A percentile compares a stretch with the other conserved stretches of the same genome.
Conservation (phyloP, 2,329 filamentous ascomycete genomes). For the Ceratocystis destructans region DNA sequence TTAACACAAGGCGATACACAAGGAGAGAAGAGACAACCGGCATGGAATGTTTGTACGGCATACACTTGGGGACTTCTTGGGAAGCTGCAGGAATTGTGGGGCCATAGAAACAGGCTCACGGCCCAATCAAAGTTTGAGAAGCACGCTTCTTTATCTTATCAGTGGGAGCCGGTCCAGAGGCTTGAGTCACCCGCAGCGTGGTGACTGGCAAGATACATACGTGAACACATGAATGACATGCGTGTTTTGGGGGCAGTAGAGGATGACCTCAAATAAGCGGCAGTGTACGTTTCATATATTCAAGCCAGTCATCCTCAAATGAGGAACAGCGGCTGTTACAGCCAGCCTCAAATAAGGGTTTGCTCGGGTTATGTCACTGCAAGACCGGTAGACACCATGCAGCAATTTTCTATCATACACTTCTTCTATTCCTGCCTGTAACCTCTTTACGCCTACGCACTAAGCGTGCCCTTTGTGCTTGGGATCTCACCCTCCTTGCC, state of each 20-base stretch:
- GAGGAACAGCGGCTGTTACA: too few relatives aligned
- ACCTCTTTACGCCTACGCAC: constrained; percentile 29
- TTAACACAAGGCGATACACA: not conserved
- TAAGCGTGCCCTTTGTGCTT: constrained; percentile 88
- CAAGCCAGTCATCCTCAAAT: too few relatives aligned
- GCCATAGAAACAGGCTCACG: not conserved
- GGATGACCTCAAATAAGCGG: not conserved
- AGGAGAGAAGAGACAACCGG: not conserved
- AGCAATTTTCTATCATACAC: not conserved
- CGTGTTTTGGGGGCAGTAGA: not conserved
- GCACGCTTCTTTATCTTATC: not conserved
- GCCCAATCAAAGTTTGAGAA: not conserved
- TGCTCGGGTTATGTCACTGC: not conserved
- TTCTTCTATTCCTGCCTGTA: not conserved
- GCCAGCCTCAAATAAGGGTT: not conserved
- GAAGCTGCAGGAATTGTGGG: not conserved
- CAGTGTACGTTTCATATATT: too few relatives aligned
- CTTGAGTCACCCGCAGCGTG: not conserved
- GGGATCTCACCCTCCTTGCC: constrained; percentile 85
- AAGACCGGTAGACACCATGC: not conserved
- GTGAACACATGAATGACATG: not conserved
- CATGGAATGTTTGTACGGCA: not conserved
- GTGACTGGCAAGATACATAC: not conserved
- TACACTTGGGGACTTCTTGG: not conserved
- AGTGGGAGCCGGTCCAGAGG: not conserved